Conservation (phyloP, 2,329 filamentous ascomycete species). For the Epichloe scottii region DNA sequence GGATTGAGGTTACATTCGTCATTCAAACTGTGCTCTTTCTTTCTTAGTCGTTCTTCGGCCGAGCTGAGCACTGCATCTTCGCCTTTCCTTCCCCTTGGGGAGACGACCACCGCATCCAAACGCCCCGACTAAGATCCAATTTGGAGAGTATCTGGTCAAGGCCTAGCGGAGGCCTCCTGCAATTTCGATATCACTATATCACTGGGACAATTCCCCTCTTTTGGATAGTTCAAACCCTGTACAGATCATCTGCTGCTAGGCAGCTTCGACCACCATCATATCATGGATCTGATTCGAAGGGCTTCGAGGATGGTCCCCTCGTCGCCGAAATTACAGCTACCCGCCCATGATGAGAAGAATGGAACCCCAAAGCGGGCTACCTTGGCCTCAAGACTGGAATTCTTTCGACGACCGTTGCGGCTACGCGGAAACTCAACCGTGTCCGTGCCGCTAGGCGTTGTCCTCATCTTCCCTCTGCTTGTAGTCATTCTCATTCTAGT, state of each 20-base stretch:
- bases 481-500: slow-evolving; percentile 84
- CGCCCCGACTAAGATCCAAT: background rate
- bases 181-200: background rate
- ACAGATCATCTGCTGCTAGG: background rate
- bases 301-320: slow-evolving; percentile 37
- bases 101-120: background rate
- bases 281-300: slow-evolving; percentile 48
- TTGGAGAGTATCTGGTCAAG: too few relatives aligned
- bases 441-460: slow-evolving; percentile 83
- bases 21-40: background rate
- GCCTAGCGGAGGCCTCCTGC: background rate
- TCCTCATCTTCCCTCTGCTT: slow-evolving; percentile 83
- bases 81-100: background rate
- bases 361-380: slow-evolving; percentile 24
- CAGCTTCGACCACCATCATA: slow-evolving; percentile 22
- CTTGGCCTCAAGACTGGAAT: slow-evolving; percentile 48
- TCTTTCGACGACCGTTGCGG: slow-evolving; percentile 76
- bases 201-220: background rate
- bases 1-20: background rate
- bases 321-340: slow-evolving; percentile 28
- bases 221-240: background rate
- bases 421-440: slow-evolving; percentile 84
- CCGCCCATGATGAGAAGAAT: slow-evolving; percentile 39
- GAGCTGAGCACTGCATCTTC: background rate
- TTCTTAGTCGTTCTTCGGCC: background rate